These are phyloP conservation scores for Antarctomyces pellizariae DNA, from an alignment of 495 filamentous ascomycete species.

Conservation along the genomic window DNA sequence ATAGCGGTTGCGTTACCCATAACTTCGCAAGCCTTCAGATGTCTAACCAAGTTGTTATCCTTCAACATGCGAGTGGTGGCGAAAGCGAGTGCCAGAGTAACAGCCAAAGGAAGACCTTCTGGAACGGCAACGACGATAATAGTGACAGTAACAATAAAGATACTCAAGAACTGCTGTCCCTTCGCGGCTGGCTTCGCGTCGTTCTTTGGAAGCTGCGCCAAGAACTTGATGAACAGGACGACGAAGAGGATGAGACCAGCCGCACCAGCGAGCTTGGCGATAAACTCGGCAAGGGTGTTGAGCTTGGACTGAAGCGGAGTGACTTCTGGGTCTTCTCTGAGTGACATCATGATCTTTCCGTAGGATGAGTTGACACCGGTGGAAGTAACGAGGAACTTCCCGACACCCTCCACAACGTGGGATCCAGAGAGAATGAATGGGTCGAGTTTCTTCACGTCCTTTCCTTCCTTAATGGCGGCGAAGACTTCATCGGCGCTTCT, in stretches of 20 bases:
- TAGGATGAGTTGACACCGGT: conserved; percentile 73
- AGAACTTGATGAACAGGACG: conserved; percentile 82
- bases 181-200: conserved; percentile 37
- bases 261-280: conserved; percentile 75
- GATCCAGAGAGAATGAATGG: conserved; percentile 86
- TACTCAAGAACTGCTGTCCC: conserved; percentile 68
- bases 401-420: conserved; percentile 78
- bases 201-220: conserved; percentile 37
- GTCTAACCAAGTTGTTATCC: conserved; percentile 82
- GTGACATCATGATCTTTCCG: conserved; percentile 83
- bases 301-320: conserved; percentile 90
- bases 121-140: conserved; percentile 91
- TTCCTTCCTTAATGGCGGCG: conserved; percentile 49
- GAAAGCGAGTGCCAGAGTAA: conserved; percentile 82
- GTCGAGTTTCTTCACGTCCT: conserved; percentile 61
- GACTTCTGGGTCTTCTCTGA: conserved; percentile 72
- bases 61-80: conserved; percentile 88
- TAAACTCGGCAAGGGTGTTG: conserved; percentile 74
- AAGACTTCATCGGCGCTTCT: conserved; percentile 54
- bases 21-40: conserved; percentile 86
- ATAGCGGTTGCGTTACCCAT: conserved; percentile 96
- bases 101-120: conserved; percentile 78
- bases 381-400: conserved; percentile 65
- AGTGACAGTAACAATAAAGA: conserved; percentile 88
- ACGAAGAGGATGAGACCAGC: conserved; percentile 69